Percentiles rank a stretch among this genome's conserved stretches.
phyloP scores from a whole-genome alignment of 139 green algal genomes.

The Limnomonas spitsbergensis region DNA sequence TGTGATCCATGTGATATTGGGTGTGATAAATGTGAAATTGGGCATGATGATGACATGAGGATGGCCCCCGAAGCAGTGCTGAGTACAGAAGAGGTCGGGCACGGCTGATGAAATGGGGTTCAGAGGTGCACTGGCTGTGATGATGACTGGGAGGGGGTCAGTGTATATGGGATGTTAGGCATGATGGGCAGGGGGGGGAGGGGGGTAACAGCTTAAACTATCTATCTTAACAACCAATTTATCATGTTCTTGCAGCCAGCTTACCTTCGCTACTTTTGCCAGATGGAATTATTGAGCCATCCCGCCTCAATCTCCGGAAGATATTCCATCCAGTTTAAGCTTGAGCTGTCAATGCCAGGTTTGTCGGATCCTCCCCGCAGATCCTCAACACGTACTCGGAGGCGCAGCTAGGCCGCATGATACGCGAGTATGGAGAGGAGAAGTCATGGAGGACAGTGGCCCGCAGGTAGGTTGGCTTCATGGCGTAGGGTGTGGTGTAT shows the following conservation, averaged over 20 bases:
- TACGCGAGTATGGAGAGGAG: conserved; percentile 93
- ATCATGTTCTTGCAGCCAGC: too few species aligned
- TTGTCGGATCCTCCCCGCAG: conserved; percentile 14
- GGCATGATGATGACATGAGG: too few species aligned
- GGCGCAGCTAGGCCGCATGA: conserved; percentile 73
- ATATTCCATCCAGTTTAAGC: background rate
- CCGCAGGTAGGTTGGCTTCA: conserved; percentile 40
- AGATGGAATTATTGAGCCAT: background rate
- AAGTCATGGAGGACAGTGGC: conserved; percentile 75
- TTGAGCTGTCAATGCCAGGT: background rate
- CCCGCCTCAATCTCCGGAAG: background rate
- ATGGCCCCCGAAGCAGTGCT: too few species aligned
- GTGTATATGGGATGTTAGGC: too few species aligned
- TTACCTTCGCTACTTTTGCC: too few species aligned
- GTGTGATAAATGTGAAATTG: background rate
- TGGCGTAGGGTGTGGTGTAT: background rate
- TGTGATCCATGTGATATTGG: background rate
- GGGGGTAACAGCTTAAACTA: too few species aligned
- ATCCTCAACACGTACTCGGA: conserved; percentile 87
- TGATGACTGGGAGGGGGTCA: too few species aligned
- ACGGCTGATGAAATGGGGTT: too few species aligned
- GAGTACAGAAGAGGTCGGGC: too few species aligned
- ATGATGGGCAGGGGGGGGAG: too few species aligned
- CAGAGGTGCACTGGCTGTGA: too few species aligned
- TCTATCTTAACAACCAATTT: too few species aligned